phyloP scores from a whole-genome alignment of 148 eudicot genomes.

The Rheum nobile region DNA sequence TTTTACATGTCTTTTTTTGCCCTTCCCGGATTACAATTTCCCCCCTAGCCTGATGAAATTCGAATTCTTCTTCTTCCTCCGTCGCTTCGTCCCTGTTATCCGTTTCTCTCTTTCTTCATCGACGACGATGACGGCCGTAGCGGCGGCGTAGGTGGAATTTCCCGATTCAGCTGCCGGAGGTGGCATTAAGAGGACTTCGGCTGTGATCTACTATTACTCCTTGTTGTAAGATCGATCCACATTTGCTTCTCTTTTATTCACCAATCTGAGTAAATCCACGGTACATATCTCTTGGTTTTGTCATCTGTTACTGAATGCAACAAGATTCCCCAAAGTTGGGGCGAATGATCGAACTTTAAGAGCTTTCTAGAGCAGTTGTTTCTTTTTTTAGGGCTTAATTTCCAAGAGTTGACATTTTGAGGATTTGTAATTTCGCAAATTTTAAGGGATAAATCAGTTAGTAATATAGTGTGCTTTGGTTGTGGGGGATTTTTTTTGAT shows the following conservation, averaged over 20 bases:
- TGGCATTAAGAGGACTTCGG: not conserved
- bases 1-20: not conserved
- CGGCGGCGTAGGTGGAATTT: not conserved
- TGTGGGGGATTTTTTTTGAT: not conserved
- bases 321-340: not conserved
- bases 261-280: not conserved
- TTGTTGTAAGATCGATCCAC: constrained; percentile 9
- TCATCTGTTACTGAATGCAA: not conserved
- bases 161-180: not conserved
- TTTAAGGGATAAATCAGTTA: not conserved
- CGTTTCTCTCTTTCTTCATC: not conserved
- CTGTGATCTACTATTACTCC: not conserved
- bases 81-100: not conserved
- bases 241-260: constrained; percentile 10
- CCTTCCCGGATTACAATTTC: not conserved
- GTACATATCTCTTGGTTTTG: not conserved
- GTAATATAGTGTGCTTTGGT: not conserved
- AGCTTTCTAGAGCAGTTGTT: constrained; percentile 1
- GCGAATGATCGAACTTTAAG: not conserved
- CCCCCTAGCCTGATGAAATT: not conserved
- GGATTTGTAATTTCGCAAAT: not conserved
- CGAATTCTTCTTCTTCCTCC: constrained; percentile 4
- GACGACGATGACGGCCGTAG: not conserved
- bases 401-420: not conserved
- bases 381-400: not conserved